A percentile compares a stretch with the other conserved stretches of the same genome.
Conservation (phyloP, 2,329 filamentous ascomycete genomes). For the Amesomyces nigricolor region DNA sequence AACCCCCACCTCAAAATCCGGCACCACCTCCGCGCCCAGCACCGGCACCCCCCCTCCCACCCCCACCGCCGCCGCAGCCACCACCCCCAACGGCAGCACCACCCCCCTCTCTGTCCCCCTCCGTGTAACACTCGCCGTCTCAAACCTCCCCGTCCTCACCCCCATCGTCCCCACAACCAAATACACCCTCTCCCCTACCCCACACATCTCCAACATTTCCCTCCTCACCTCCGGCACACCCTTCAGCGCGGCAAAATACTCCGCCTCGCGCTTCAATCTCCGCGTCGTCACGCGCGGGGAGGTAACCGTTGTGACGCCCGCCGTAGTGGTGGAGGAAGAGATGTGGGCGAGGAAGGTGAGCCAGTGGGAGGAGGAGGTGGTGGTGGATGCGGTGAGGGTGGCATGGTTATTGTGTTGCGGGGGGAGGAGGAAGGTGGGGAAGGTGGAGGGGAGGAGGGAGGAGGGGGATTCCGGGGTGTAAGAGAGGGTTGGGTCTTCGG, state of each 20-base stretch:
- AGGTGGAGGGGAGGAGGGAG: not conserved
- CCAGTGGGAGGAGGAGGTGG: not conserved
- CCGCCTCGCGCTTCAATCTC: not conserved
- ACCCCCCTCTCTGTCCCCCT: not conserved
- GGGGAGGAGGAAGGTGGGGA: not conserved
- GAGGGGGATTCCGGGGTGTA: not conserved
- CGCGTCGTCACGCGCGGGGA: not conserved
- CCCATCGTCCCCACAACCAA: constrained; percentile 1
- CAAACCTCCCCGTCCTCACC: not conserved
- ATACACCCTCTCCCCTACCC: not conserved
- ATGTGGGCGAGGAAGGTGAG: not conserved
- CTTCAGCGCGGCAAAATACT: not conserved
- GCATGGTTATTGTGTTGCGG: not conserved
- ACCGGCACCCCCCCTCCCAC: not conserved
- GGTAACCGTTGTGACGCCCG: not conserved
- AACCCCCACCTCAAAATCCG: not conserved
- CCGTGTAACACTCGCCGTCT: not conserved
- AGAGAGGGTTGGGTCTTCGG: not conserved
- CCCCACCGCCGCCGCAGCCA: not conserved
- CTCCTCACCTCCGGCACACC: not conserved
- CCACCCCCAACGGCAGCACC: not conserved
- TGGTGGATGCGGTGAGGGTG: not conserved
- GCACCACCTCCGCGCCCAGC: not conserved
- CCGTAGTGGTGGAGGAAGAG: not conserved
- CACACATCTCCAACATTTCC: not conserved